Base-by-base conservation (phyloP, 78 protist genomes). In the Isochrysis galbana region DNA sequence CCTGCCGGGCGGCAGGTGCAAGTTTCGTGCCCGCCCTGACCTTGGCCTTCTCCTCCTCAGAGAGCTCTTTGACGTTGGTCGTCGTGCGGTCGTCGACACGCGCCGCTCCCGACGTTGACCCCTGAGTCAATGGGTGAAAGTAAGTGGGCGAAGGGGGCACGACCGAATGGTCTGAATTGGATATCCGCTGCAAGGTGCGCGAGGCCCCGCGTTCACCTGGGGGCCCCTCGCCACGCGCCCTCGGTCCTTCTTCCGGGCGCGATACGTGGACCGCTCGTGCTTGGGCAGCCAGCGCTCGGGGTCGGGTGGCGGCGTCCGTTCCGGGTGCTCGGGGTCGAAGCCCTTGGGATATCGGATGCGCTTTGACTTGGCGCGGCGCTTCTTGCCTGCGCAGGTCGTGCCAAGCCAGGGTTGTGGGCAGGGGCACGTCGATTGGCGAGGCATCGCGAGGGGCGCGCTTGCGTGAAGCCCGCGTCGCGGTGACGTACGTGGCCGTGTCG, bases 221-320 rank as follows among this genome's bases (percentile, higher is more conserved):
- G 86, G 86, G 26, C 42, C 47, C 36, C 42, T 44, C 29, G 46
- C 5, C 21, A 39, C 2, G 21, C 23, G 25, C 48, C 32, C n/a
- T n/a, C 7, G 14, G 86, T 41, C 42, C 47, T 36, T 39, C 86
- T 77, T 77, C 5, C 42, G 45, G 19, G 5, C 48, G 32, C 86
- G 86, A 22, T 80, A 80, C 26, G 32, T 80, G 22, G 55, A 44
- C 29, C 88, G 88, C 54, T 80, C 88, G 11, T n/a, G 51, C 88
- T 80, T 80, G 14, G 88, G 88, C 39, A 80, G 38, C 88, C 88
- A 80, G 0, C 88, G 88, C 88, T 80, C 88, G 10, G 88, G 88
- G 21, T 80, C 88, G 38, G 88, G 88, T 54, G 48, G 34, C 14
- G 88, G 88, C 19, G 19, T 4, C n/a, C 5, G 7, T 5, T 21